Percentiles rank a stretch among this genome's conserved stretches.
These are phyloP conservation scores for Acanthamoeba divionensis DNA, from an alignment of 208 protist genomes.

Conservation along the genomic window DNA sequence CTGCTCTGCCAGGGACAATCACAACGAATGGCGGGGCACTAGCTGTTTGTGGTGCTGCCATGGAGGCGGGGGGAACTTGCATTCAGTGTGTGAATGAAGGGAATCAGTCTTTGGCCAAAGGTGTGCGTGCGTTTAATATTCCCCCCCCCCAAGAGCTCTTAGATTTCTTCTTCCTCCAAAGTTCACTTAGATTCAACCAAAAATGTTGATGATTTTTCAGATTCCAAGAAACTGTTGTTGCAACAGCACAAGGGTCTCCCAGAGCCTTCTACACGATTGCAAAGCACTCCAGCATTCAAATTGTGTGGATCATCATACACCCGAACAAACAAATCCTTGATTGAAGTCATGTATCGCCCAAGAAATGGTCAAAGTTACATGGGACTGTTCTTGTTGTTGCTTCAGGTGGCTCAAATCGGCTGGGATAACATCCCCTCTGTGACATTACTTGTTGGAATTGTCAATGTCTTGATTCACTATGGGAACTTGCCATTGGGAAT, in stretches of 20 bases:
- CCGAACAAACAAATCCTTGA: too few species aligned
- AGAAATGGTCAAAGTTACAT: neutral
- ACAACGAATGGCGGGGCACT: neutral
- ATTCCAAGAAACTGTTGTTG: too few species aligned
- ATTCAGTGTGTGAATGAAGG: neutral
- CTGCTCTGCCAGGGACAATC: neutral
- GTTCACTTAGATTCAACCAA: too few species aligned
- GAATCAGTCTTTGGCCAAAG: too few species aligned
- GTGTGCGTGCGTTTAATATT: too few species aligned
- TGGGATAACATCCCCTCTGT: slow-evolving; percentile 44
- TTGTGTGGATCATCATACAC: too few species aligned
- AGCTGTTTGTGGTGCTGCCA: neutral
- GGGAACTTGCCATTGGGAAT: neutral
- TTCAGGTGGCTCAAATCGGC: slow-evolving; percentile 23
- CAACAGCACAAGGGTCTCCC: too few species aligned
- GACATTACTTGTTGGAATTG: neutral
- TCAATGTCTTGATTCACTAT: slow-evolving; percentile 36
- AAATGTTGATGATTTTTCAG: too few species aligned
- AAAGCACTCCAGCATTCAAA: too few species aligned
- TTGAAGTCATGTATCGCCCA: neutral
- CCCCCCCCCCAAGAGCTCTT: too few species aligned
- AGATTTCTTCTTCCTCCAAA: too few species aligned
- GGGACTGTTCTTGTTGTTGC: neutral
- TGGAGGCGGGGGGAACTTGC: neutral
- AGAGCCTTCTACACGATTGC: too few species aligned